phyloP scores from a whole-genome alignment of 148 eudicot species.

The Arctostaphylos glauca region DNA sequence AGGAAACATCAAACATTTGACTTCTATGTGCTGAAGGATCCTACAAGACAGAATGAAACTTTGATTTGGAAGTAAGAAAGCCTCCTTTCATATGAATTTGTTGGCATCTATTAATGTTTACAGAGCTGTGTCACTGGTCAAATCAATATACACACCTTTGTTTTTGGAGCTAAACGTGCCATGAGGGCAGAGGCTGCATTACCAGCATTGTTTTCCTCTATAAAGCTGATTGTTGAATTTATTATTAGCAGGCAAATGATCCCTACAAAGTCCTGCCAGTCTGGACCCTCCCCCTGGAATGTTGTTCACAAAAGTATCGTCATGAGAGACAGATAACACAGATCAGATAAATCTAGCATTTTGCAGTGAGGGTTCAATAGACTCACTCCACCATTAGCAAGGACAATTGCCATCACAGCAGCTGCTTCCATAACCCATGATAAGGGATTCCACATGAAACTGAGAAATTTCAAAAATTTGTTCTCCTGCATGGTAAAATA shows the following conservation, averaged over 20 bases:
- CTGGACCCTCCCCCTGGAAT: constrained; percentile 65
- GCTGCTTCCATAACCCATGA: constrained; percentile 93
- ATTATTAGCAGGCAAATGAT: constrained; percentile 55
- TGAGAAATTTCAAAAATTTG: constrained; percentile 67
- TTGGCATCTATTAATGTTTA: not conserved
- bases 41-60: too few species aligned
- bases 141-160: constrained; percentile 43
- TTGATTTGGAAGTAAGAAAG: not conserved
- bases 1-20: too few species aligned
- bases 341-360: not conserved
- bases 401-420: constrained; percentile 70
- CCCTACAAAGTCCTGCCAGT: constrained; percentile 76
- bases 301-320: constrained; percentile 6
- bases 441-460: constrained; percentile 87
- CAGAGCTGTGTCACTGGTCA: not conserved
- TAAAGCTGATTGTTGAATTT: constrained; percentile 69
- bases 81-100: not conserved
- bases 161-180: constrained; percentile 69
- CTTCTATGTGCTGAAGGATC: too few species aligned
- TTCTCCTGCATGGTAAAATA: constrained; percentile 49
- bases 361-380: not conserved
- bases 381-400: constrained; percentile 82
- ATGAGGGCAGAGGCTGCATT: constrained; percentile 75
- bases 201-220: constrained; percentile 80
- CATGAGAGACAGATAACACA: not conserved